Evolutionary conservation across 352 stramenopile species (phyloP).

Genomic region (Hyaloperonospora arabidopsidis): DNA sequence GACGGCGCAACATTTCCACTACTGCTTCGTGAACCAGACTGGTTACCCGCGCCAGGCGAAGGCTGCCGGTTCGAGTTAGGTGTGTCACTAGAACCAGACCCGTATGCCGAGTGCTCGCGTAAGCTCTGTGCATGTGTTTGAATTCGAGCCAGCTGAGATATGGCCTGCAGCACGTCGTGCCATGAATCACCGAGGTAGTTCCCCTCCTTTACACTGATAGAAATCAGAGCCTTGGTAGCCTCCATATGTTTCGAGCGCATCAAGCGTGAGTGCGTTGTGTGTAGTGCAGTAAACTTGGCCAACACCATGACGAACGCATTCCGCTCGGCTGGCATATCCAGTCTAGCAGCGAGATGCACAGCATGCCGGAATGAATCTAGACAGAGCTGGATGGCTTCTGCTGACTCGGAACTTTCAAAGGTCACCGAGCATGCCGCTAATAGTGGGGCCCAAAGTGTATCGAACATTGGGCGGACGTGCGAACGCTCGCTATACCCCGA

Average conservation of each 20-base stretch:
- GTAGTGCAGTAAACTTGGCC: constrained; percentile 93
- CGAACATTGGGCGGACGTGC: constrained; percentile 95
- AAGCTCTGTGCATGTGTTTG: constrained; percentile 91
- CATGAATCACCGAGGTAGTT: constrained; percentile 96
- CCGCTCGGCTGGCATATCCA: constrained; percentile 89
- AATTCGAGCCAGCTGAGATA: constrained; percentile 96
- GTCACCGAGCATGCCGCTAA: constrained; percentile 95
- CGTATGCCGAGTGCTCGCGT: constrained; percentile 31
- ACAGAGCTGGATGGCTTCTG: constrained; percentile 89
- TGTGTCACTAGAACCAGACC: constrained; percentile 29
- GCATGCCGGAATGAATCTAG: constrained; percentile 93
- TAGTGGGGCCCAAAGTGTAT: constrained; percentile 96
- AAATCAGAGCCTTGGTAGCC: constrained; percentile 94
- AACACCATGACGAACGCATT: constrained; percentile 95
- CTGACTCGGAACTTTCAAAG: constrained; percentile 90
- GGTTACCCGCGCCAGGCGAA: constrained; percentile 20
- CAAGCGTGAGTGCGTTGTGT: constrained; percentile 86
- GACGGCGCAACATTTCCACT: constrained; percentile 24
- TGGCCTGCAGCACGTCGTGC: constrained; percentile 92
- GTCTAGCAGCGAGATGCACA: constrained; percentile 82
- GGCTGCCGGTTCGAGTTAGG: constrained; percentile 77
- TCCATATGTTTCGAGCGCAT: constrained; percentile 97
- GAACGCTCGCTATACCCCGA: constrained; percentile 61
- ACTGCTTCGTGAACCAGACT: constrained; percentile 25
- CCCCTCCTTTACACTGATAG: constrained; percentile 94